Base-by-base conservation (phyloP, 2,329 filamentous ascomycete genomes). In the Simplicillium aogashimaense region DNA sequence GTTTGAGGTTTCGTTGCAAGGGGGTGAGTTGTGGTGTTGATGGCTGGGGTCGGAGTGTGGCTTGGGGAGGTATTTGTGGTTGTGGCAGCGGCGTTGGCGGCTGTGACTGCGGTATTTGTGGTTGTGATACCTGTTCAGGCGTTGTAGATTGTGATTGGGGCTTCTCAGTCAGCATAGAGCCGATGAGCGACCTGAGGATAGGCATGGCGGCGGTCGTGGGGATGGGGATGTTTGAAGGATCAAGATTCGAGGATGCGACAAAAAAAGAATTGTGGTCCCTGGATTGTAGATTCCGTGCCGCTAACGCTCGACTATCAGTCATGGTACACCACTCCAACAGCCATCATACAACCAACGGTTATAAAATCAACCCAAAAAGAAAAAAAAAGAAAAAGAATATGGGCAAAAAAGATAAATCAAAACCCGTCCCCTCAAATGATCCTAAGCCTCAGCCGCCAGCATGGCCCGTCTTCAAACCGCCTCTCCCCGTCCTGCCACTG, bases 391-490 rank as follows among this genome's bases (percentile, higher is more conserved):
- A 17, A 33, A 16, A 14, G 15, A 35, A 34, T 30, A 12, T 36
- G 16, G 29, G 29, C 29, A 3, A 10, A 10, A 35, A 47, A 36
- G 18, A 62, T 62, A 64, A 58, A 36, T 48, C 52, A 35, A 61
- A 58, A 46, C 41, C 49, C 7, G 43, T 51, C 41, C 43, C 45
- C 7, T 40, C 44, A 40, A 40, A 38, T 13, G 34, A 36, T 1
- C 14, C 44, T 10, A 42, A 42, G 16, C 39, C 49, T 14, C 35
- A 53, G 33, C 52, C 63, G 35, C 59, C 67, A 29, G 73, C 74
- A 36, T 90, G 86, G 86, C 86, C 86, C 29, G 61, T 66, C 16
- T 78, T 94, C 56, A 75, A 72, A 47, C 85, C 86, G 13, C 60
- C 79, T 9, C 61, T 88, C 34, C 81, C 85, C 35, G 63, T 82